Conservation (phyloP, 257 asterid genomes). For the Vinca minor region DNA sequence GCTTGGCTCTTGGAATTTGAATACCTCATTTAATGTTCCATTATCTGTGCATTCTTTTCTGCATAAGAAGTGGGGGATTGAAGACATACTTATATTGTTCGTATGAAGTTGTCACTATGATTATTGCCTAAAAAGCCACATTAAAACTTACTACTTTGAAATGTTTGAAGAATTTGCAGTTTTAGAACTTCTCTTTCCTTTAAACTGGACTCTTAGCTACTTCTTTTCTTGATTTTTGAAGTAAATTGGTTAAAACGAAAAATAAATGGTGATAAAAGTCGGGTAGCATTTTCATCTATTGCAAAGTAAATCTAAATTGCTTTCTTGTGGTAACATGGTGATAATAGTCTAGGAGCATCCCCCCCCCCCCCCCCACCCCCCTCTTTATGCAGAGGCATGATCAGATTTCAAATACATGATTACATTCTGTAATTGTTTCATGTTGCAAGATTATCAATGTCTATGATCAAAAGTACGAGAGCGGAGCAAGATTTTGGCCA, state of each 20-base stretch:
- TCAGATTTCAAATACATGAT: neutral
- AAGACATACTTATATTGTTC: neutral
- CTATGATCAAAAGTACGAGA: slow-evolving; percentile 78
- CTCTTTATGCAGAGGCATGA: neutral
- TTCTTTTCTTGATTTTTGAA: neutral
- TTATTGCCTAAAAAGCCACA: neutral
- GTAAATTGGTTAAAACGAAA: neutral
- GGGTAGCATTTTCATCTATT: neutral
- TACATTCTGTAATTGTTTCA: neutral
- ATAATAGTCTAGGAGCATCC: neutral
- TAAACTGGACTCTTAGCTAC: neutral
- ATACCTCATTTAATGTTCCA: neutral
- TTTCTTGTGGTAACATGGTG: neutral
- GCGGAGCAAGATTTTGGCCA: slow-evolving; percentile 88
- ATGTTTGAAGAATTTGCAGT: neutral
- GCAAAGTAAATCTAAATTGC: neutral
- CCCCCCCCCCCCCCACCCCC: no score
- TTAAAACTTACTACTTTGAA: neutral
- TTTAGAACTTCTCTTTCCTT: neutral
- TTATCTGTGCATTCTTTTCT: neutral
- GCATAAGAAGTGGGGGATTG: neutral
- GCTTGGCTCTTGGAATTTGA: no score
- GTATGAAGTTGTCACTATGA: neutral
- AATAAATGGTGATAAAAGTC: neutral
- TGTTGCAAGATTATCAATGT: slow-evolving; percentile 74